These are phyloP conservation scores for Verticillium albo-atrum DNA, from an alignment of 2,329 filamentous ascomycete species.

Conservation along the genomic window DNA sequence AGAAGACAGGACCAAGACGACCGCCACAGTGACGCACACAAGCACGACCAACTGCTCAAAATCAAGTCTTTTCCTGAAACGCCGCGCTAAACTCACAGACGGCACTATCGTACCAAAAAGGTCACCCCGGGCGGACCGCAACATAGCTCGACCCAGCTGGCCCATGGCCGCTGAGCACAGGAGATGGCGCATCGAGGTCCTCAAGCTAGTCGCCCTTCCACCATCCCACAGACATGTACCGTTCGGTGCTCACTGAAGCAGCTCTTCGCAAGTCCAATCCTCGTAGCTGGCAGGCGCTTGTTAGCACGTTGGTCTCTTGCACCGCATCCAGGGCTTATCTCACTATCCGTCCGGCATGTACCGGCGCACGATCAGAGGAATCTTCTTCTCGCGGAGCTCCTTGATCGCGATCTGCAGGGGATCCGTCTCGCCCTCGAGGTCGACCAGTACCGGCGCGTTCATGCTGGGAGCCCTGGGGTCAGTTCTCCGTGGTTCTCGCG, in stretches of 20 bases:
- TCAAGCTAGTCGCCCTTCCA: constrained; percentile 9
- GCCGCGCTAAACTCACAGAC: constrained; percentile 18
- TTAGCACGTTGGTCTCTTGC: constrained; percentile 11
- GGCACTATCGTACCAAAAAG: not conserved
- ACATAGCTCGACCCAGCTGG: constrained; percentile 2
- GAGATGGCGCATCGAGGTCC: constrained; percentile 11
- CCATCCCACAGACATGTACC: not conserved
- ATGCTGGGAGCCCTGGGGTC: constrained; percentile 55
- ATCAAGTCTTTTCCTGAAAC: constrained; percentile 14
- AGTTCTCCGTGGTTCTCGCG: not conserved
- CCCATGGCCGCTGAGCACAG: constrained; percentile 4
- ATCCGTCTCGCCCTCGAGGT: constrained; percentile 96
- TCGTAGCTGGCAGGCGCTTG: constrained; percentile 65
- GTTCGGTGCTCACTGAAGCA: constrained; percentile 53
- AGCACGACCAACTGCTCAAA: not conserved
- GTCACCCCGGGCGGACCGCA: not conserved
- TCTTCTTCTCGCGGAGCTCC: constrained; percentile 97
- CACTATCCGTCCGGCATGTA: constrained; percentile 97
- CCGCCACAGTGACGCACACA: not conserved
- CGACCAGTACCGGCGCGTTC: constrained; percentile 95
- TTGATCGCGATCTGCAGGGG: constrained; percentile 96
- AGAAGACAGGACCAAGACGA: not conserved
- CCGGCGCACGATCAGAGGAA: constrained; percentile 87
- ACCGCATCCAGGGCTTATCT: constrained; percentile 31
- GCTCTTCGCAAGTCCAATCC: constrained; percentile 98